Conservation (phyloP, 2,329 filamentous ascomycete genomes). For the Colletotrichum sp. region DNA sequence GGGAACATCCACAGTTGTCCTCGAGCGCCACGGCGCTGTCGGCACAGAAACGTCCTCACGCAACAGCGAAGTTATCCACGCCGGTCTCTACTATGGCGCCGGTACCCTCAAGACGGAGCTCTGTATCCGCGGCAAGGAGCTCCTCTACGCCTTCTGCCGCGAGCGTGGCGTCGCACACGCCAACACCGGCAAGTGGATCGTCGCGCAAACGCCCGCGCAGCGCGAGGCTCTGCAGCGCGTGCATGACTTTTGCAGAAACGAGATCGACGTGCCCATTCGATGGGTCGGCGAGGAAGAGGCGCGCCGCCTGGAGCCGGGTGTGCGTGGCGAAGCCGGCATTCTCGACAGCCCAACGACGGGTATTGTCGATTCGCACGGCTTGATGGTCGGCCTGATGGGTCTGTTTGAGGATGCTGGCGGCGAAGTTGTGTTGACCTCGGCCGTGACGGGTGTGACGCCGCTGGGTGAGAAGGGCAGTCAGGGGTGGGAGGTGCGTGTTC, state of each 20-base stretch:
- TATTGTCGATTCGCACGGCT: conserved; percentile 84
- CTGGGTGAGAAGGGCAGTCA: conserved; percentile 47
- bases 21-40: conserved; percentile 77
- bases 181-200: conserved; percentile 91
- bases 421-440: conserved; percentile 71
- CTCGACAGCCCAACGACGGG: conserved; percentile 88
- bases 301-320: conserved; percentile 70
- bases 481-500: conserved; percentile 74
- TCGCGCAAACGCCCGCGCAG: conserved; percentile 81
- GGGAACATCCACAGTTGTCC: conserved; percentile 71
- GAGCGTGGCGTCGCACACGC: conserved; percentile 70
- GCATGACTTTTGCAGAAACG: conserved; percentile 45
- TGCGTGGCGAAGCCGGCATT: conserved; percentile 73
- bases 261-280: conserved; percentile 68
- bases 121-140: conserved; percentile 77
- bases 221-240: conserved; percentile 63
- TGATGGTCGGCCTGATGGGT: conserved; percentile 83
- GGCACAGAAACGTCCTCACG: conserved; percentile 89
- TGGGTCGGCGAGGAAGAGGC: conserved; percentile 73
- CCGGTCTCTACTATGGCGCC: conserved; percentile 87
- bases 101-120: conserved; percentile 80
- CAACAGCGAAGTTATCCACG: conserved; percentile 97
- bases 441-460: conserved; percentile 66
- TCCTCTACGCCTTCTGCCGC: conserved; percentile 81
- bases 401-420: conserved; percentile 80